Base-by-base conservation (phyloP, 2,329 filamentous ascomycete species). In the Arthrobotrys conoides region DNA sequence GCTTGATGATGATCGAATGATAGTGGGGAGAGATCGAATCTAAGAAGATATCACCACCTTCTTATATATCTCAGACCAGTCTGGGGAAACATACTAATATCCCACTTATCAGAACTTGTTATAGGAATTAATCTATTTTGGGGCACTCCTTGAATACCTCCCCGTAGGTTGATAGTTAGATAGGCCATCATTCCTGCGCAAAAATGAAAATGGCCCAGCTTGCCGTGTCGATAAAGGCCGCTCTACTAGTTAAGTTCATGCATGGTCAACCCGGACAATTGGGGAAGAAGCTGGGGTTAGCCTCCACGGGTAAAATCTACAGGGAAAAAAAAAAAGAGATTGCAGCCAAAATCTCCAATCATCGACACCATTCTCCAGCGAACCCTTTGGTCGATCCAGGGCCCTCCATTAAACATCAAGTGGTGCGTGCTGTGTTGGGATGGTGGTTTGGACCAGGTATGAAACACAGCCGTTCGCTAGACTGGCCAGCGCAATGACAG, bases 401-500 rank as follows among this genome's bases (percentile, higher is more conserved):
- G 51, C 30, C 46, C 48, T 61, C 22, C 20, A 24, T 24, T 14
- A 36, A 20, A 44, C 57, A n/a, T n/a, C n/a, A 48, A 10, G 49
- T 69, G 46, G 55, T 27, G 36, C 48, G 70, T 41, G 63, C 61
- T 65, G 66, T 61, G 72, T 67, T 77, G 73, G 41, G 41, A 8
- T 57, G 67, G 59, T 71, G 36, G 73, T 61, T 61, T 61, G 22
- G 66, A 44, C 72, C 53, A 38, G 63, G 38, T 66, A 53, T 78
- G 75, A 78, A 78, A 78, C 75, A 78, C 27, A 69, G 68, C 75
- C 68, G 75, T 72, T 78, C 75, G 75, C 75, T 78, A 68, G 73
- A 59, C 53, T 10, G 44, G 14, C 68, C 51, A 78, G 75, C 68
- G 68, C 73, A 67, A 64, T 49, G 75, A 69, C 75, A 48, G 30